Percentiles rank a stretch among this genome's conserved stretches.
Conservation (phyloP, 306 rosid genomes). For the Rubus parviflorus region DNA sequence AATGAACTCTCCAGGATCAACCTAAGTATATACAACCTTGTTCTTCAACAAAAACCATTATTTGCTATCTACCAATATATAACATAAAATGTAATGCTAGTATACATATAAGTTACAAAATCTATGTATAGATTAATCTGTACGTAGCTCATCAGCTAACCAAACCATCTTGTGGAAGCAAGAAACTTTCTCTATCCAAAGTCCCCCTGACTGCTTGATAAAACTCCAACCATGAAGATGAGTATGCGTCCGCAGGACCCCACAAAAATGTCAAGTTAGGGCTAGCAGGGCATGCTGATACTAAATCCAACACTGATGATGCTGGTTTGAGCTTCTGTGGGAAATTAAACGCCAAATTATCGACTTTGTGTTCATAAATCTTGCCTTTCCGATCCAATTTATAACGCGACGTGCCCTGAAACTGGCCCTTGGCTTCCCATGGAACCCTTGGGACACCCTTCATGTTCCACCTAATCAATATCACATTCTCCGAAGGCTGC, state of each 20-base stretch:
- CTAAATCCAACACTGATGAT: constrained; percentile 81
- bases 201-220: constrained; percentile 69
- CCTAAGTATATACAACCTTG: constrained; percentile 54
- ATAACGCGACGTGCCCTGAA: constrained; percentile 92
- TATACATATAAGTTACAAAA: constrained; percentile 24
- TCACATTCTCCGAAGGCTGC: constrained; percentile 95
- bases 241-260: constrained; percentile 54
- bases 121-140: constrained; percentile 37
- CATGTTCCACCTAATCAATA: constrained; percentile 84
- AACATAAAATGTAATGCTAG: constrained; percentile 23
- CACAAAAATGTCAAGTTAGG: constrained; percentile 87
- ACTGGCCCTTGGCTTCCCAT: constrained; percentile 88
- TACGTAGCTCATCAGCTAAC: constrained; percentile 38
- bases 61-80: constrained; percentile 34
- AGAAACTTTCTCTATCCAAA: constrained; percentile 51
- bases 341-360: constrained; percentile 87
- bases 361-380: constrained; percentile 87
- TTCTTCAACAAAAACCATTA: constrained; percentile 40
- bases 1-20: constrained; percentile 36
- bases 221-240: constrained; percentile 78
- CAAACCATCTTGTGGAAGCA: constrained; percentile 68
- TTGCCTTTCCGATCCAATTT: constrained; percentile 82
- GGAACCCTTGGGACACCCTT: constrained; percentile 90
- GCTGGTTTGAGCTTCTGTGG: constrained; percentile 64
- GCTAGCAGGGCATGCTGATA: constrained; percentile 77